Base-by-base conservation (phyloP, 805 yeast genomes). In the Schwanniomyces sp. region DNA sequence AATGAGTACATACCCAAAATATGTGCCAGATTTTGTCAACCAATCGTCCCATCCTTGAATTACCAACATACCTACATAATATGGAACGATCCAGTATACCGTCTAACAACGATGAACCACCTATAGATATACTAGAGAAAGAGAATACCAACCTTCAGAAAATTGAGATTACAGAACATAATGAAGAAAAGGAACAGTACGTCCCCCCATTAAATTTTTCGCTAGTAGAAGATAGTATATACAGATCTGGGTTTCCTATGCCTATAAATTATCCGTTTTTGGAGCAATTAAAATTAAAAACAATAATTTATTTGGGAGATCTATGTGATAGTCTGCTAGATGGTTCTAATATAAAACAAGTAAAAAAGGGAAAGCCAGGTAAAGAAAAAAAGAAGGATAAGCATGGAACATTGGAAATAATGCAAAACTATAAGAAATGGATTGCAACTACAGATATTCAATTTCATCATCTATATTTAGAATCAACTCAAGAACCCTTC, bases 201-300 rank as follows among this genome's bases (percentile, higher is more conserved):
- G 95, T 91, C 1, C 99, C 99, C 4, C 99, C 99, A 0, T 75
- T 94, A 55, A 91, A 90, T 65, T 92, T 92, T 59, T 81, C 96
- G 0, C 80, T 89, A 18, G 96, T 94, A 2, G 96, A 88, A 50
- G 91, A 89, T 48, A 84, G 88, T 6, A 81, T 92, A 10, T 92
- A 91, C 64, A 72, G 99, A 16, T 85, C 95, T 1, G 99, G 99
- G 1, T 96, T 91, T 60, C 99, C 99, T 1, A 88, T 90, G 73
- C 87, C 89, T 0, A 79, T 84, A 52, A 92, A 91, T 68, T 89
- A 83, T 58, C 81, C 85, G n/a, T 94, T 89, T 55, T 74, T 92
- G 18, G 78, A 79, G 54, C 85, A 83, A 26, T 67, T 94, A 42
- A 74, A 82, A 29, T 67, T 92, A 49, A 82, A 81, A 56, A 91